phyloP scores from a whole-genome alignment of 2,329 filamentous ascomycete genomes.

The Hypoxylon sp. region DNA sequence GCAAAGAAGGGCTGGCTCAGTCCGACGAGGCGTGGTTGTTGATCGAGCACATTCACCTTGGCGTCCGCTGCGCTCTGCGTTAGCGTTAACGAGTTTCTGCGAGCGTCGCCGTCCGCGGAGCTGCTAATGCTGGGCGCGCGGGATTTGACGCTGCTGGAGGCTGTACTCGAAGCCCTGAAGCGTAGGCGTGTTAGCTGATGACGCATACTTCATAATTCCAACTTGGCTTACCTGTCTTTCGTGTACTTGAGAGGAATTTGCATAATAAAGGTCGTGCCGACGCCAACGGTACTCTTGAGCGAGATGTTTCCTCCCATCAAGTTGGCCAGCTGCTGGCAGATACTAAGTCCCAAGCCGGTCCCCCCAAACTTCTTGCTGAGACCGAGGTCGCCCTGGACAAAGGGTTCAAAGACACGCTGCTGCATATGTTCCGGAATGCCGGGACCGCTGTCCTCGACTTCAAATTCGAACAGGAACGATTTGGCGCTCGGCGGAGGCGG shows the following conservation, averaged over 20 bases:
- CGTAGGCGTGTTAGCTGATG: conserved; percentile 9
- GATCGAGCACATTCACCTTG: conserved; percentile 62
- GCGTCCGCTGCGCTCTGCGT: conserved; percentile 43
- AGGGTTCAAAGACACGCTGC: conserved; percentile 88
- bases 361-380: conserved; percentile 90
- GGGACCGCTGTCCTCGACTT: conserved; percentile 87
- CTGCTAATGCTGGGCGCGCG: conserved; percentile 56
- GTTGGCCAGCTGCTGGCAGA: conserved; percentile 84
- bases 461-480: conserved; percentile 82
- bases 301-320: conserved; percentile 83
- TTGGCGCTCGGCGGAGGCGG: conserved; percentile 69
- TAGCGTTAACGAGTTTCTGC: conserved; percentile 44
- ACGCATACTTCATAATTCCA: background rate
- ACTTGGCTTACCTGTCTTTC: conserved; percentile 64
- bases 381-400: conserved; percentile 90
- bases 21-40: conserved; percentile 81
- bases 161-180: conserved; percentile 60
- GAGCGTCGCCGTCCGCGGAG: conserved; percentile 51
- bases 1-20: conserved; percentile 84
- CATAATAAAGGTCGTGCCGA: conserved; percentile 84
- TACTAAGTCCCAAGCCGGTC: conserved; percentile 86
- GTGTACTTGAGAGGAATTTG: conserved; percentile 81
- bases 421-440: conserved; percentile 83
- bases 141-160: conserved; percentile 62
- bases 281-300: conserved; percentile 73